Base-by-base conservation (phyloP, 352 stramenopile species). In the Globisporangium uncinulatum region DNA sequence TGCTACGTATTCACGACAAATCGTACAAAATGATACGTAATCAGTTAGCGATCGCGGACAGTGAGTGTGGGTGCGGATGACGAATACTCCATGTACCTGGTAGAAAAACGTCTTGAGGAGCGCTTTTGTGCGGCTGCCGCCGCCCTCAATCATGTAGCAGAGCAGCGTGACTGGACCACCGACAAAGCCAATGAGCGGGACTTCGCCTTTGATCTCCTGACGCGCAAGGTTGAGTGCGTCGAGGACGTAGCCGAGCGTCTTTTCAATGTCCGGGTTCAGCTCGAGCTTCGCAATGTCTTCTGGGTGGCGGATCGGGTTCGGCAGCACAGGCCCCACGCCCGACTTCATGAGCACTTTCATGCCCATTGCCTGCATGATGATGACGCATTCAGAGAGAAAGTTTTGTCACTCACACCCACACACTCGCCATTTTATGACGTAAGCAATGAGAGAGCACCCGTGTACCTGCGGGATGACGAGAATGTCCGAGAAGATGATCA, bases 401-500 rank as follows among this genome's bases (percentile, higher is more conserved):
- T 29, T 29, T 29, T 4, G 24, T 29, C 24, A n/a, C n/a, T n/a
- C n/a, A n/a, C n/a, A n/a, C n/a, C n/a, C n/a, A 4, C 24, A 29
- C 24, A 29, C 24, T 29, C 24, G 24, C 24, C 24, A 29, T 29
- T 29, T 29, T 1, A 29, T 29, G 24, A 29, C 24, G 24, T 42
- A 11, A 42, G 37, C 13, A 20, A 36, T 29, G 10, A 8, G 20
- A 61, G n/a, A 31, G 17, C 24, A 29, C 24, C 24, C 14, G 6
- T 14, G 20, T 45, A 61, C 55, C 57, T 99, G 89, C 6, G 95
- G 91, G 54, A 99, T 91, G n/a, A 99, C 96, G 20, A 99, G 73
- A 71, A 99, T 99, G 66, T 99, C 97, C 49, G 87, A 98, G 76
- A 99, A 99, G 58, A 99, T 93, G 72, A 99, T 99, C 29, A 98